Percentiles rank a stretch among this genome's conserved stretches.
These are phyloP conservation scores for Brassica nigra DNA, from an alignment of 345 rosid genomes.

Conservation along the genomic window DNA sequence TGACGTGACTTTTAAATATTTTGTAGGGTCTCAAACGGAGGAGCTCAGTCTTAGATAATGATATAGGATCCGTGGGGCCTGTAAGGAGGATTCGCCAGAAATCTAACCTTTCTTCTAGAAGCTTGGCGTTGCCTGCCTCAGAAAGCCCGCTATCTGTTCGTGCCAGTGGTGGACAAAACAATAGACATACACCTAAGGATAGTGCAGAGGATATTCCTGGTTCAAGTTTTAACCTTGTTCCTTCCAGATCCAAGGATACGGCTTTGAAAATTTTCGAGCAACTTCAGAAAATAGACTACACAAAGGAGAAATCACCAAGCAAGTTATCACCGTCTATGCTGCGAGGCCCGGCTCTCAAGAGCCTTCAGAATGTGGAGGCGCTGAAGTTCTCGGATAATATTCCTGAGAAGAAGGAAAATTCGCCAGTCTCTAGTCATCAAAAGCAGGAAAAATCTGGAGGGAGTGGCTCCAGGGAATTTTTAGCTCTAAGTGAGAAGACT, in stretches of 20 bases:
- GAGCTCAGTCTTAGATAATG: constrained; percentile 77
- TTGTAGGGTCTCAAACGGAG: constrained; percentile 74
- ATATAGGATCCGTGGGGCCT: constrained; percentile 76
- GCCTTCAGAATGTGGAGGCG: constrained; percentile 66
- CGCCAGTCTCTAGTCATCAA: constrained; percentile 41
- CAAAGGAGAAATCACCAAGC: constrained; percentile 71
- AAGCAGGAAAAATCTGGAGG: constrained; percentile 48
- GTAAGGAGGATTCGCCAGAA: constrained; percentile 92
- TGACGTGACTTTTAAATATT: constrained; percentile 17
- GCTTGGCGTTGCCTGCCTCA: constrained; percentile 47
- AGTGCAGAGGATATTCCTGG: constrained; percentile 41
- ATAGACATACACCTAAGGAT: constrained; percentile 41
- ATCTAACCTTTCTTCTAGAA: constrained; percentile 61
- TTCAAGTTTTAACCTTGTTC: constrained; percentile 52
- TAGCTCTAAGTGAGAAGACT: constrained; percentile 38
- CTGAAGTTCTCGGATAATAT: constrained; percentile 50
- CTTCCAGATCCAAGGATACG: constrained; percentile 76
- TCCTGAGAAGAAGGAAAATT: constrained; percentile 43
- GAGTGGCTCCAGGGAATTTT: constrained; percentile 40
- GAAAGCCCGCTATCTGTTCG: constrained; percentile 42
- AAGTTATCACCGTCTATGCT: constrained; percentile 79
- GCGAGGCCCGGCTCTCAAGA: constrained; percentile 74
- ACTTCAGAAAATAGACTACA: constrained; percentile 61
- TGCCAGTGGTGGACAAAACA: constrained; percentile 39
- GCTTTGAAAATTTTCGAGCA: constrained; percentile 84